Conservation (phyloP, 495 filamentous ascomycete species). For the Massariosphaeria phaeospora region DNA sequence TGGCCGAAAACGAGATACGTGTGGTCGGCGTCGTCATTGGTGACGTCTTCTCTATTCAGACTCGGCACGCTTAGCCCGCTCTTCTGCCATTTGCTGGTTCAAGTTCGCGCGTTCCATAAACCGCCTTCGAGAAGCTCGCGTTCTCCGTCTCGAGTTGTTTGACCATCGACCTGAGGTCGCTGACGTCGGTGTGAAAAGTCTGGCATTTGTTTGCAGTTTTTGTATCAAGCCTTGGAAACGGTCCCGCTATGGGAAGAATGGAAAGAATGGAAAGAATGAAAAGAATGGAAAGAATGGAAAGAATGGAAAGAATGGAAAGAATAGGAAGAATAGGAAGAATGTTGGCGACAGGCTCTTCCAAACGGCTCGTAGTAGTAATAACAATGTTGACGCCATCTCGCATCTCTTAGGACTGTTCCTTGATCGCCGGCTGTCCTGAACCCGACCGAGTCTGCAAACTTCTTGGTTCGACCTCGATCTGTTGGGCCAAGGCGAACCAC, state of each 20-base stretch:
- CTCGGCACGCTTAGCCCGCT: no score
- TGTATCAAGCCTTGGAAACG: no score
- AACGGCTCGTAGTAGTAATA: conserved; percentile 56
- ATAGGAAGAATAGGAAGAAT: no score
- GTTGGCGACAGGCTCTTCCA: no score
- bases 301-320: no score
- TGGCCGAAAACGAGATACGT: conserved; percentile 88
- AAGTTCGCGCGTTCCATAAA: conserved; percentile 72
- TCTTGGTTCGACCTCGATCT: conserved; percentile 57
- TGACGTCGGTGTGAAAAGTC: no score
- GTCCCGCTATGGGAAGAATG: no score
- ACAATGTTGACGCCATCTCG: conserved; percentile 68
- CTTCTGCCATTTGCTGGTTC: no score
- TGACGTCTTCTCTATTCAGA: conserved; percentile 59
- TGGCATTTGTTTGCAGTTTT: conserved; percentile 88
- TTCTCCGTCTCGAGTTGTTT: conserved; percentile 75
- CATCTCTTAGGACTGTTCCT: conserved; percentile 53
- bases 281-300: no score
- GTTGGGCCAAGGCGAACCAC: conserved; percentile 46
- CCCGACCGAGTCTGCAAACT: no score
- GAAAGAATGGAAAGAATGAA: no score
- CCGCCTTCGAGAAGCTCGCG: conserved; percentile 79
- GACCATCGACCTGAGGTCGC: conserved; percentile 1
- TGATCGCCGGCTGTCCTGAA: conserved; percentile 51
- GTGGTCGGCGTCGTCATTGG: conserved; percentile 76